These are phyloP conservation scores for Chenopodium berlandieri DNA, from an alignment of 148 eudicot species.

Conservation along the genomic window DNA sequence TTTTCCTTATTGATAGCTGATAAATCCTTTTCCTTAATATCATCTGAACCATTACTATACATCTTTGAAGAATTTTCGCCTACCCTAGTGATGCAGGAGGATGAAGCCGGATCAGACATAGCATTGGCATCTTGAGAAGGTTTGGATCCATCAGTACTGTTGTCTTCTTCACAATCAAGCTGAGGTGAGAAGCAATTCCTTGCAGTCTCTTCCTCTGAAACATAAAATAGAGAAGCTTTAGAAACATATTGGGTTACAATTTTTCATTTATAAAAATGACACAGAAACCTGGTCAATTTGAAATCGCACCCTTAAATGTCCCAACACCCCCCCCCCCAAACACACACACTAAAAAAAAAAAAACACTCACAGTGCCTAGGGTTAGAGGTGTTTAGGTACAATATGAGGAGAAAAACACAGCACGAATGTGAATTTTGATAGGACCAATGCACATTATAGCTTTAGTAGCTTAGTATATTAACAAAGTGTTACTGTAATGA, in stretches of 20 bases:
- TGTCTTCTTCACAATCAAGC: constrained; percentile 37
- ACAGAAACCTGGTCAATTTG: background rate
- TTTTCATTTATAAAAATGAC: background rate
- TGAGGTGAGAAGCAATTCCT: constrained; percentile 51
- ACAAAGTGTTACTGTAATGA: background rate
- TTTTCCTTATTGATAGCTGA: constrained; percentile 17
- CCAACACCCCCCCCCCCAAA: background rate
- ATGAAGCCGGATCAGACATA: constrained; percentile 19
- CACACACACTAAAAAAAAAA: no score
- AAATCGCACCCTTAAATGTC: background rate
- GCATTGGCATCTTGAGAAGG: constrained; percentile 20
- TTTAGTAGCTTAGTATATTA: background rate
- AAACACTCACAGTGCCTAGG: background rate
- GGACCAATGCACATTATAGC: background rate
- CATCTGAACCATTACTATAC: constrained; percentile 15
- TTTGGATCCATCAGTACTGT: constrained; percentile 16
- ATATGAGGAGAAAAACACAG: background rate
- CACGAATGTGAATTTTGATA: background rate
- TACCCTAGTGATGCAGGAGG: constrained; percentile 9
- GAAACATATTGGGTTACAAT: background rate
- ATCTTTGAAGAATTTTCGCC: constrained; percentile 22
- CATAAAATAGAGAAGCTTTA: background rate
- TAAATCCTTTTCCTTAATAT: constrained; percentile 27
- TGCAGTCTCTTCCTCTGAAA: constrained; percentile 53
- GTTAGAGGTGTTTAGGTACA: background rate